Conservation (phyloP, 306 rosid genomes). For the Gleditsia sinensis region DNA sequence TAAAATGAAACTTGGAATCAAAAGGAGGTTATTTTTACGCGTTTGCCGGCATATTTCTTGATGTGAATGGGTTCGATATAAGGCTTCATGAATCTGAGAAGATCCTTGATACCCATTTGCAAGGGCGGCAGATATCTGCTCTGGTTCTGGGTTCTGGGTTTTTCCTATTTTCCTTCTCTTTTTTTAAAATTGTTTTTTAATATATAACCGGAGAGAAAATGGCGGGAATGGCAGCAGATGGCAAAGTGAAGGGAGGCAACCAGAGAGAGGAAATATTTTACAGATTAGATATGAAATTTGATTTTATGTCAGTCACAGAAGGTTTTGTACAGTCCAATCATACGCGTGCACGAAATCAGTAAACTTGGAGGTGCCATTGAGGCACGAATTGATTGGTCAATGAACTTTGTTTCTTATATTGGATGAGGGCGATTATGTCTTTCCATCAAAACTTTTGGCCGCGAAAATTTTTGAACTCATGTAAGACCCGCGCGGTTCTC, state of each 20-base stretch:
- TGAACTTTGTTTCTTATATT: not conserved
- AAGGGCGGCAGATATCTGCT: constrained; percentile 1
- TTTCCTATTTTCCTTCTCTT: not conserved
- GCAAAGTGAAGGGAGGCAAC: constrained; percentile 36
- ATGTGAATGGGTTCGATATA: constrained; percentile 67
- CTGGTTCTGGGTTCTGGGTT: constrained; percentile 38
- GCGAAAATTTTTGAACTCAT: constrained; percentile 1
- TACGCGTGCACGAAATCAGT: not conserved
- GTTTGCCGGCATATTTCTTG: constrained; percentile 75
- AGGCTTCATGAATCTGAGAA: constrained; percentile 92
- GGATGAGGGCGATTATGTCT: constrained; percentile 6
- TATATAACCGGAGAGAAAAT: constrained; percentile 37
- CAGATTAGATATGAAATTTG: not conserved
- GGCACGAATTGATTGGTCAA: not conserved
- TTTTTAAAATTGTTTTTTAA: not conserved
- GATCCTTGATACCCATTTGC: constrained; percentile 93
- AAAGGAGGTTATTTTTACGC: constrained; percentile 45
- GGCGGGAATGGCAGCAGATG: constrained; percentile 66
- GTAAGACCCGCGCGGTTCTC: not conserved
- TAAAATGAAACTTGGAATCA: constrained; percentile 26
- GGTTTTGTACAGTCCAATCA: not conserved
- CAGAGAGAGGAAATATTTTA: not conserved
- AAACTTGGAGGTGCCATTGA: not conserved
- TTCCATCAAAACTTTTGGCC: not conserved
- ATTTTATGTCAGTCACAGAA: not conserved